phyloP scores from a whole-genome alignment of 1,139 yeast species.

The Candida smagusa region DNA sequence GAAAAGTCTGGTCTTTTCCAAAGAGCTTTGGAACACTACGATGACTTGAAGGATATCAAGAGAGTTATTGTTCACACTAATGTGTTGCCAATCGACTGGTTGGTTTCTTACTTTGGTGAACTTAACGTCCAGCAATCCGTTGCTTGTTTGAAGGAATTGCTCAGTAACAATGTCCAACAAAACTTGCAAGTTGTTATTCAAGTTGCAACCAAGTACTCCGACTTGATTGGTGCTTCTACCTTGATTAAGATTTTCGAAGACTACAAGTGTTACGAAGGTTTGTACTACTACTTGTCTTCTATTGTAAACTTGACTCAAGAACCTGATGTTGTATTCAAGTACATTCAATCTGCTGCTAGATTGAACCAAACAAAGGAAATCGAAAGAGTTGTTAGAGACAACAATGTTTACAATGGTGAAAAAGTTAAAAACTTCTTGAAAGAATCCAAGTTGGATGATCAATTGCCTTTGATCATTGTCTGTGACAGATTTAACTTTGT shows the following conservation, averaged over 20 bases:
- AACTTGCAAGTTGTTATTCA: slow-evolving; percentile 92
- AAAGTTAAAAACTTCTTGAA: slow-evolving; percentile 95
- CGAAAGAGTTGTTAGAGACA: slow-evolving; percentile 92
- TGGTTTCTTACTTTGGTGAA: slow-evolving; percentile 88
- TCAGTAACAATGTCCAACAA: slow-evolving; percentile 76
- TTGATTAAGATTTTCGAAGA: slow-evolving; percentile 91
- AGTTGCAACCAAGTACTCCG: slow-evolving; percentile 95
- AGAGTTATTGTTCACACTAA: slow-evolving; percentile 89
- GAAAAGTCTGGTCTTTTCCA: slow-evolving; percentile 93
- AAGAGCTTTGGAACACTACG: slow-evolving; percentile 94
- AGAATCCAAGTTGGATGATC: slow-evolving; percentile 92
- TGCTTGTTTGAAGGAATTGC: slow-evolving; percentile 82
- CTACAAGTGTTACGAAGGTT: slow-evolving; percentile 87
- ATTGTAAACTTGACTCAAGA: slow-evolving; percentile 93
- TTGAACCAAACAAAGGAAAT: slow-evolving; percentile 90
- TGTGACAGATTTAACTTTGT: slow-evolving; percentile 91
- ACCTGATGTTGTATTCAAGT: slow-evolving; percentile 92
- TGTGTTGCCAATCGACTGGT: slow-evolving; percentile 89
- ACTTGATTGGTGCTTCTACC: slow-evolving; percentile 81
- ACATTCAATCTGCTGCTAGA: slow-evolving; percentile 90
- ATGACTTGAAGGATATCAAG: slow-evolving; percentile 91
- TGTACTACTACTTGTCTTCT: slow-evolving; percentile 88
- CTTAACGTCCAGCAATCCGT: slow-evolving; percentile 92
- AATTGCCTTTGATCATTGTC: slow-evolving; percentile 91
- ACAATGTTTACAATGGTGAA: slow-evolving; percentile 92